A percentile compares a stretch with the other conserved stretches of the same genome.
These are phyloP conservation scores for Phaffomyces opuntiae DNA, from an alignment of 805 yeast genomes.

Conservation along the genomic window DNA sequence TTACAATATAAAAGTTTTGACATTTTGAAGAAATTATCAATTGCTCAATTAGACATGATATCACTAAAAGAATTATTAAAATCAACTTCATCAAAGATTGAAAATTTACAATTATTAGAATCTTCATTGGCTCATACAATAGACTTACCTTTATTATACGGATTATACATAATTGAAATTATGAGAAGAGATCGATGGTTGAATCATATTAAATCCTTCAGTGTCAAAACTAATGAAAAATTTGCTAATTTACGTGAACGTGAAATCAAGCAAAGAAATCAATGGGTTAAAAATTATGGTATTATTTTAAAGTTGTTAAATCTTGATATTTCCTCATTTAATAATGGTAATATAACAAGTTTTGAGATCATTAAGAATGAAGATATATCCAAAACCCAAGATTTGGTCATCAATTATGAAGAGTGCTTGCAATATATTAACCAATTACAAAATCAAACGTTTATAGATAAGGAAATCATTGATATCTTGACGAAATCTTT, in stretches of 20 bases:
- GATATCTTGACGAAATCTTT: slow-evolving; percentile 32
- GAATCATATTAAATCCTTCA: slow-evolving; percentile 20
- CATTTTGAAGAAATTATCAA: slow-evolving; percentile 12
- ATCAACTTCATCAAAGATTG: slow-evolving; percentile 11
- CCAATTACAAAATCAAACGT: slow-evolving; percentile 24
- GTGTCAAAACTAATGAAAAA: slow-evolving; percentile 43
- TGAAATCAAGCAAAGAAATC: slow-evolving; percentile 46
- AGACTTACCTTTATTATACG: slow-evolving; percentile 68
- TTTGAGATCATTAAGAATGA: slow-evolving; percentile 16
- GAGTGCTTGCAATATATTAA: slow-evolving; percentile 32
- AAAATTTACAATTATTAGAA: slow-evolving; percentile 20
- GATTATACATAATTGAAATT: slow-evolving; percentile 57
- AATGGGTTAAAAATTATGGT: slow-evolving; percentile 63
- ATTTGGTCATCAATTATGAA: slow-evolving; percentile 8
- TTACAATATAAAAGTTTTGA: slow-evolving; percentile 12
- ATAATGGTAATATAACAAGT: slow-evolving; percentile 11
- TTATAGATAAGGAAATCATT: slow-evolving; percentile 30
- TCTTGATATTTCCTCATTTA: slow-evolving; percentile 16
- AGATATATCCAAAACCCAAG: background rate
- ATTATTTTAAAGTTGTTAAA: slow-evolving; percentile 32
- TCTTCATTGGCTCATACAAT: slow-evolving; percentile 32
- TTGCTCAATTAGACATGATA: slow-evolving; percentile 17
- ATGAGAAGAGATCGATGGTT: slow-evolving; percentile 55
- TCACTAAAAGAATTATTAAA: slow-evolving; percentile 19
- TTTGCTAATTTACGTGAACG: slow-evolving; percentile 48